Evolutionary conservation across 306 rosid species (phyloP).

Genomic region (Senna tora): DNA sequence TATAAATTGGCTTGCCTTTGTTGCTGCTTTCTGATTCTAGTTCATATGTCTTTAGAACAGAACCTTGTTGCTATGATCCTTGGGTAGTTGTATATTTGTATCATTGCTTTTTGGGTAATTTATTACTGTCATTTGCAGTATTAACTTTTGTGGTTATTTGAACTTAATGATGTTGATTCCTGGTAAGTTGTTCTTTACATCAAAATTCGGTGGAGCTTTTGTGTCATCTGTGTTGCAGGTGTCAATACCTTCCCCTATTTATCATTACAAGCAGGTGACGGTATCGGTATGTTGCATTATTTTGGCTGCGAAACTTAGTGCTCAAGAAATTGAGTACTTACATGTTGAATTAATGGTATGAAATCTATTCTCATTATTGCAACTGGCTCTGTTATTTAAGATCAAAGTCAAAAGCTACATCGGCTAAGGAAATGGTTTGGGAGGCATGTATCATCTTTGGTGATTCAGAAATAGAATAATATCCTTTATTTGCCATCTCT

Average conservation of each 20-base stretch:
- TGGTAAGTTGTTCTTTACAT: constrained; percentile 34
- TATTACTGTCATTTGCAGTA: constrained; percentile 38
- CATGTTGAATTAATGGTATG: constrained; percentile 23
- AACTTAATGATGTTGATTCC: constrained; percentile 37
- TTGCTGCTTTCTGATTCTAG: constrained; percentile 53
- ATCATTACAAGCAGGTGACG: constrained; percentile 40
- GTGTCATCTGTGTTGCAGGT: constrained; percentile 61
- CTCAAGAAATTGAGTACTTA: constrained; percentile 16
- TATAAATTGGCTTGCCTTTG: constrained; percentile 60
- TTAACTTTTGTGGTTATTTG: constrained; percentile 45
- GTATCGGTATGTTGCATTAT: constrained; percentile 21
- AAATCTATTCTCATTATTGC: constrained; percentile 13
- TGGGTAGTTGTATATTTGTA: constrained; percentile 46
- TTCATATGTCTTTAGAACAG: constrained; percentile 50
- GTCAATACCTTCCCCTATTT: constrained; percentile 33
- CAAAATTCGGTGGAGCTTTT: constrained; percentile 49
- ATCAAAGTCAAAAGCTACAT: constrained; percentile 20
- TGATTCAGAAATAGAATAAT: constrained; percentile 26
- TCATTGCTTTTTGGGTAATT: constrained; percentile 37
- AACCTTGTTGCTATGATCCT: constrained; percentile 56
- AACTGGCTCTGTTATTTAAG: constrained; percentile 32
- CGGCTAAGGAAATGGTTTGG: constrained; percentile 18
- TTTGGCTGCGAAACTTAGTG: constrained; percentile 33
- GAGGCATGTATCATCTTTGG: constrained; percentile 4
- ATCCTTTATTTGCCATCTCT: background rate